Evolutionary conservation across 345 rosid species (phyloP).

Genomic region (Citrus mangshanensis): DNA sequence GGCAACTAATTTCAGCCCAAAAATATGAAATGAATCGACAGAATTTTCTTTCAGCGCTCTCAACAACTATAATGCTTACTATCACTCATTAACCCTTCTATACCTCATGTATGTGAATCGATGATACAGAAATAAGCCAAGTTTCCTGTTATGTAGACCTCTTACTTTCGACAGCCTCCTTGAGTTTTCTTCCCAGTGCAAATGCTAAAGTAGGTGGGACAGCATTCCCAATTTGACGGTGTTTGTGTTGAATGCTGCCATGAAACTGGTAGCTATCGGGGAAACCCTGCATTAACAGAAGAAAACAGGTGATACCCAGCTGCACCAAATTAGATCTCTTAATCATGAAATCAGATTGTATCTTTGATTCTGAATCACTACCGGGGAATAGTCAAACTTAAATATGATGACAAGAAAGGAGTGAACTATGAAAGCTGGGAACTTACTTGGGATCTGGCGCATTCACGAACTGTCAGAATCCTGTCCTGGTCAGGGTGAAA

Average conservation of each 20-base stretch:
- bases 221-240: slow-evolving; percentile 90
- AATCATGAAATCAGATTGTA: background rate
- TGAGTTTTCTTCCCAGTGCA: slow-evolving; percentile 80
- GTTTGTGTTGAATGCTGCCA: slow-evolving; percentile 62
- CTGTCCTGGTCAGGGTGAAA: slow-evolving; percentile 69
- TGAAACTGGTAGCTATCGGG: slow-evolving; percentile 62
- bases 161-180: slow-evolving; percentile 55
- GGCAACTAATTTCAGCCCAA: background rate
- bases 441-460: slow-evolving; percentile 58
- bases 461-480: slow-evolving; percentile 61
- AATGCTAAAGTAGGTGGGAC: slow-evolving; percentile 87
- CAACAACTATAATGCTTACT: background rate
- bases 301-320: background rate
- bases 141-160: slow-evolving; percentile 9
- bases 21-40: background rate
- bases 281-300: slow-evolving; percentile 60
- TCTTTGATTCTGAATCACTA: background rate
- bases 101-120: background rate
- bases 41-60: too few species aligned
- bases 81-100: background rate
- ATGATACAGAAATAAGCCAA: background rate
- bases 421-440: background rate
- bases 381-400: background rate
- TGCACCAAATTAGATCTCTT: background rate
- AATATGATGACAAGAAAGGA: background rate